Conservation (phyloP, 2,329 filamentous ascomycete species). For the Ophiostoma himal-ulmi region DNA sequence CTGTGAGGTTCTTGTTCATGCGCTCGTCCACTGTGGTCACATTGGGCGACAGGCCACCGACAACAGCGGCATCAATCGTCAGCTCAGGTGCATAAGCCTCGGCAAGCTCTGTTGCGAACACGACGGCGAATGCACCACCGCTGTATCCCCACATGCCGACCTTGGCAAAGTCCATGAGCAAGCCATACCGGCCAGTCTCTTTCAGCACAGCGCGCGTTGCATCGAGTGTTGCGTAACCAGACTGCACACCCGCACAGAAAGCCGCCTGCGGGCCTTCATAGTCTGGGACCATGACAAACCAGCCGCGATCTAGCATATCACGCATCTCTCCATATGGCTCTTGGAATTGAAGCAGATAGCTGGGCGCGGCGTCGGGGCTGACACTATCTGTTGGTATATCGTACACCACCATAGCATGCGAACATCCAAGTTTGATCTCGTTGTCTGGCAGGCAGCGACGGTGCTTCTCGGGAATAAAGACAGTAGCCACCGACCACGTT, state of each 20-base stretch:
- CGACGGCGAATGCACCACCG: constrained; percentile 43
- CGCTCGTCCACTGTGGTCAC: not conserved
- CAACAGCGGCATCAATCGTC: not conserved
- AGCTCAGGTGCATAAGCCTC: constrained; percentile 36
- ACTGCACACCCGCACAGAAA: constrained; percentile 25
- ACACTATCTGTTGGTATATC: constrained; percentile 38
- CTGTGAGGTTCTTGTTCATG: not conserved
- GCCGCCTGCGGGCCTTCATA: constrained; percentile 39
- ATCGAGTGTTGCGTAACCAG: not conserved
- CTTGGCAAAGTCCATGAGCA: constrained; percentile 29
- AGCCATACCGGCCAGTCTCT: constrained; percentile 24
- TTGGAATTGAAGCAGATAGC: constrained; percentile 28
- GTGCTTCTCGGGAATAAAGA: not conserved
- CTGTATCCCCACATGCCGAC: constrained; percentile 48
- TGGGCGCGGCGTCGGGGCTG: constrained; percentile 36
- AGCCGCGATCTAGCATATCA: constrained; percentile 37
- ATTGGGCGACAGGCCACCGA: not conserved
- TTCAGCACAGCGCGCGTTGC: not conserved
- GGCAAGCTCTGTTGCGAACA: constrained; percentile 44
- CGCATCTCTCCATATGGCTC: constrained; percentile 32
- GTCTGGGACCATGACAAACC: constrained; percentile 42
- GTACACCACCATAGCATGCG: constrained; percentile 27
- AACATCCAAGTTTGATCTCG: not conserved
- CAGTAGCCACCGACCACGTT: not conserved
- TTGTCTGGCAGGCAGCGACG: not conserved